A percentile compares a stretch with the other conserved stretches of the same genome.
Conservation (phyloP, 2,329 filamentous ascomycete species). For the Ceratocystis diversiconidia region DNA sequence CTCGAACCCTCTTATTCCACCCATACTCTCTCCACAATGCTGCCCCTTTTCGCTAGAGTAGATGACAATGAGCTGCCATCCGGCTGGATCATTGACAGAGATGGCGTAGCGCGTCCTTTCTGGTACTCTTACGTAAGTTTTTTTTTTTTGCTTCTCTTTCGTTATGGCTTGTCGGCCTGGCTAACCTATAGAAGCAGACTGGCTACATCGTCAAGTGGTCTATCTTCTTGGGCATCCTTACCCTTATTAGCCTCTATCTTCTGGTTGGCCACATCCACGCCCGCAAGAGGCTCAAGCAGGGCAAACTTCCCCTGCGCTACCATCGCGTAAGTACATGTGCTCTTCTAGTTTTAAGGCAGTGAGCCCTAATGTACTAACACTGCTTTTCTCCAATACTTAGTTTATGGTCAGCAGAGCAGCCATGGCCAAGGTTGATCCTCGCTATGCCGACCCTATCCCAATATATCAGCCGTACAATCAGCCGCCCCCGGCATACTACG, state of each 20-base stretch:
- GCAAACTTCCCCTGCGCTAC: constrained; percentile 51
- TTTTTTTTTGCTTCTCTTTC: not conserved
- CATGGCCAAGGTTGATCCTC: constrained; percentile 34
- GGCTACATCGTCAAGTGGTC: constrained; percentile 57
- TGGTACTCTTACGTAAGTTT: constrained; percentile 22
- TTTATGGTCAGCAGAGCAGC: constrained; percentile 38
- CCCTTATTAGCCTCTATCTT: constrained; percentile 46
- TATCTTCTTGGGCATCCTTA: constrained; percentile 48
- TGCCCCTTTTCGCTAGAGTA: not conserved
- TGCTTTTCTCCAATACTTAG: constrained; percentile 23
- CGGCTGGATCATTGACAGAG: constrained; percentile 22
- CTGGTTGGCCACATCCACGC: constrained; percentile 58
- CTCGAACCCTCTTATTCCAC: not conserved
- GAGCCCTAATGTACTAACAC: not conserved
- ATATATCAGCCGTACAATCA: constrained; percentile 25
- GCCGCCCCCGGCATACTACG: constrained; percentile 25
- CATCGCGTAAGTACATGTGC: constrained; percentile 42
- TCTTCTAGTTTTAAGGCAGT: not conserved
- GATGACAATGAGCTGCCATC: constrained; percentile 19
- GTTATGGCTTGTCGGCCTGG: not conserved
- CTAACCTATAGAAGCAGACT: constrained; percentile 29
- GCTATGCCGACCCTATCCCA: constrained; percentile 33
- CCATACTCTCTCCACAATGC: not conserved
- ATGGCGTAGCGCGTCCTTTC: constrained; percentile 21
- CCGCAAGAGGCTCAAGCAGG: constrained; percentile 48